Percentiles rank a stretch among this genome's conserved stretches.
These are phyloP conservation scores for Aspergillus bertholletiae DNA, from an alignment of 495 filamentous ascomycete species.

Conservation along the genomic window DNA sequence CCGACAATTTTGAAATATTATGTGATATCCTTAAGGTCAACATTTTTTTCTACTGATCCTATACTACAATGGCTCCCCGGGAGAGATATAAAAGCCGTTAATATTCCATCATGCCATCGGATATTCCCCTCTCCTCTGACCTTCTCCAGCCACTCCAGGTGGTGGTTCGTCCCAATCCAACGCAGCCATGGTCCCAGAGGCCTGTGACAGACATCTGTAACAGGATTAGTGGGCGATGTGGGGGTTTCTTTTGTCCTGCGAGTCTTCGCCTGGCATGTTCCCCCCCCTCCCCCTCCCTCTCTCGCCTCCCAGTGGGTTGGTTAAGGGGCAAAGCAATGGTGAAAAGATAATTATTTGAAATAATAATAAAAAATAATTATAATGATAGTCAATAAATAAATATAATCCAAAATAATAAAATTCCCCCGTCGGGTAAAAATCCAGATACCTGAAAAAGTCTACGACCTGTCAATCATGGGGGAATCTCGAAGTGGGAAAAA, in stretches of 20 bases:
- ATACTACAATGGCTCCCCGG: too few species aligned
- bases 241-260: background rate
- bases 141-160: slow-evolving; percentile 8
- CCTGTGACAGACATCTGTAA: slow-evolving; percentile 17
- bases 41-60: too few species aligned
- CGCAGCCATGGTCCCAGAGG: slow-evolving; percentile 14
- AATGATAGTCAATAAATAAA: background rate
- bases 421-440: background rate
- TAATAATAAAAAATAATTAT: background rate
- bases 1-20: too few species aligned
- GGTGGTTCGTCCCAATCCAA: slow-evolving; percentile 5
- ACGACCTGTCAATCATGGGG: slow-evolving; percentile 9
- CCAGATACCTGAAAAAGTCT: background rate
- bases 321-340: background rate
- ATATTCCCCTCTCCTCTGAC: slow-evolving; percentile 6
- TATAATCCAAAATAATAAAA: background rate
- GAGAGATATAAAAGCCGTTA: background rate
- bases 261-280: background rate
- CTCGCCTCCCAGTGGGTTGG: background rate
- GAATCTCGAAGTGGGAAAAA: background rate
- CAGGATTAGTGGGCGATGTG: slow-evolving; percentile 12
- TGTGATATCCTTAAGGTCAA: too few species aligned
- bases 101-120: background rate
- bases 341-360: too few species aligned
- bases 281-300: background rate